A percentile compares a stretch with the other conserved stretches of the same genome.
These are phyloP conservation scores for Salix dunnii DNA, from an alignment of 345 rosid genomes.

Conservation along the genomic window DNA sequence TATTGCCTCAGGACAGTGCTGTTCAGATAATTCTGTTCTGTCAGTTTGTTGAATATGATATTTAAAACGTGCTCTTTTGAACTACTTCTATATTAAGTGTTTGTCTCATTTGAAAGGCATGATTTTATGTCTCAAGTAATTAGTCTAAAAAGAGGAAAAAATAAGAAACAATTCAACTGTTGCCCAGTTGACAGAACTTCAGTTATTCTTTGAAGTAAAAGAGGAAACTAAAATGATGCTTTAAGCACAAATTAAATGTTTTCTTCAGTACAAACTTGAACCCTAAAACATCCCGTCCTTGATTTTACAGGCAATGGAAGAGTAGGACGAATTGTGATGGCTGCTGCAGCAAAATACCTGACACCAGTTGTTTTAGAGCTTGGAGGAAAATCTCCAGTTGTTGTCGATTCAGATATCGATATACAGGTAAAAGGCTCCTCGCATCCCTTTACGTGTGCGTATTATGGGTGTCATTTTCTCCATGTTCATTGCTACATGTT, in stretches of 20 bases:
- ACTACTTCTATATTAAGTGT: not conserved
- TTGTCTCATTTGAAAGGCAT: not conserved
- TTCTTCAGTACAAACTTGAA: slow-evolving; percentile 1
- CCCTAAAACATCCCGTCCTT: slow-evolving; percentile 2
- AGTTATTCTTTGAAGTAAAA: slow-evolving; percentile 1
- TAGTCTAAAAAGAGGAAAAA: not conserved
- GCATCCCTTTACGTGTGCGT: not conserved
- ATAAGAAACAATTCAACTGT: not conserved
- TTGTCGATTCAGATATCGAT: slow-evolving; percentile 67
- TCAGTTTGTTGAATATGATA: not conserved
- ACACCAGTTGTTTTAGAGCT: slow-evolving; percentile 93
- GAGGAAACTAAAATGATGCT: slow-evolving; percentile 4
- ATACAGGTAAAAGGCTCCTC: slow-evolving; percentile 44
- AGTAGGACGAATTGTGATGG: slow-evolving; percentile 79
- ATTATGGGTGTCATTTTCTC: not conserved
- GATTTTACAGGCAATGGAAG: slow-evolving; percentile 61
- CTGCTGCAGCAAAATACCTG: slow-evolving; percentile 94
- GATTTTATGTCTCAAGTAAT: not conserved
- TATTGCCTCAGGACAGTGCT: not conserved
- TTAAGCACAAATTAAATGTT: not conserved
- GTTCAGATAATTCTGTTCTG: not conserved
- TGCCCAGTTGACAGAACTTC: not conserved
- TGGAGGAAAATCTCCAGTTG: slow-evolving; percentile 90
- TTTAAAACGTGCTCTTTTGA: not conserved
- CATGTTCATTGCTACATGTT: not conserved